phyloP scores from a whole-genome alignment of 352 stramenopile genomes.

The Pythium monospermum region DNA sequence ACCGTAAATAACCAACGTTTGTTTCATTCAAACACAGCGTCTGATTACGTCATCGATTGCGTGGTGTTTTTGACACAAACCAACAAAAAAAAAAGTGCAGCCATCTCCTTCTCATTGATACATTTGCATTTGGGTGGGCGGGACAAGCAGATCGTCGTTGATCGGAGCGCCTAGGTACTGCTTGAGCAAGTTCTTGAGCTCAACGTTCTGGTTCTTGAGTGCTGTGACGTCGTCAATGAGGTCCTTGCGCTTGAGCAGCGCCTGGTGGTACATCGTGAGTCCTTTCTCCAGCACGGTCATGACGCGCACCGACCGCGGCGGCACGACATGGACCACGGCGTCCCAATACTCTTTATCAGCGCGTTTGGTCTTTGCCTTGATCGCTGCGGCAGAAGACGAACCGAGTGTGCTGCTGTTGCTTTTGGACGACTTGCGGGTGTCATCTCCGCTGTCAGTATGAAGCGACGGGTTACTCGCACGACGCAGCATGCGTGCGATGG shows the following conservation, averaged over 20 bases:
- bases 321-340: constrained; percentile 69
- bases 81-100: too few species aligned
- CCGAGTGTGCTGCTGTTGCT: constrained; percentile 14
- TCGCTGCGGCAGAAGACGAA: constrained; percentile 16
- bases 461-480: constrained; percentile 19
- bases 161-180: constrained; percentile 84
- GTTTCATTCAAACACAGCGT: not conserved
- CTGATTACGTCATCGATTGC: constrained; percentile 8
- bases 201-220: constrained; percentile 80
- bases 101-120: constrained; percentile 60
- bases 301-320: constrained; percentile 54
- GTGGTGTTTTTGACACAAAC: too few species aligned
- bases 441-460: constrained; percentile 6
- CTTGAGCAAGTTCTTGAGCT: constrained; percentile 89
- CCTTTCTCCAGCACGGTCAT: constrained; percentile 85
- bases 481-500: constrained; percentile 41
- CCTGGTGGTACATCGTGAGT: constrained; percentile 75
- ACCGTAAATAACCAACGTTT: constrained; percentile 10
- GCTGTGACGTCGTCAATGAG: constrained; percentile 73
- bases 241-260: constrained; percentile 72
- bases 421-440: constrained; percentile 21
- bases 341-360: constrained; percentile 79
- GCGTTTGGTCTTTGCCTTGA: constrained; percentile 38
- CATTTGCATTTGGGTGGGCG: constrained; percentile 77
- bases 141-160: constrained; percentile 82